Evolutionary conservation across 768 basidiomycete genomes (phyloP), one percentile per base, ranked within the genome.

Genomic region (Leucogyrophana mollusca): DNA sequence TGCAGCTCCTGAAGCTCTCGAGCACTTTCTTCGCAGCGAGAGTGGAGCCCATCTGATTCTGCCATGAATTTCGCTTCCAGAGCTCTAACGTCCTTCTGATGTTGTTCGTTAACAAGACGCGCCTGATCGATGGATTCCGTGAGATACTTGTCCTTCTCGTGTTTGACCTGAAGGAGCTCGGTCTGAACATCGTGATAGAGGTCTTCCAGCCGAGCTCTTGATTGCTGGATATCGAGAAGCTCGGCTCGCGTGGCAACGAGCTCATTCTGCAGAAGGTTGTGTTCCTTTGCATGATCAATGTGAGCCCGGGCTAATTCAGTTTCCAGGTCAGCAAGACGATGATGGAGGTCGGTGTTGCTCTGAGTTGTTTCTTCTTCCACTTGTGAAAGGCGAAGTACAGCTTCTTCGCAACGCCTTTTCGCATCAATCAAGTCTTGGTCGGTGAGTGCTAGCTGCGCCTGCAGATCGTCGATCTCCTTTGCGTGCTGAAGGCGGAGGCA

Each of bases 21-120:
- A 37, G 66, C 61, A 17, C 67, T 69, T 44, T 72, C 73, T 38
- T 70, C 64, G 24, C 66, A 61, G 20, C 66, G 63, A 22, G 60
- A 56, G 20, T 73, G 65, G 18, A 79, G 65, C 34, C 72, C 56
- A 16, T 64, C 60, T 14, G 61, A 57, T 33, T 70, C 52, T 16
- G 32, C 62, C 58, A 20, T 61, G 48, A 45, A 71, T 55, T 51
- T 71, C 60, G 34, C 62, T 59, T 57, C 73, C 66, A 52, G 67
- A 37, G 39, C 43, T n/a, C 34, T 45, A 27, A 58, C 43, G 45
- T 38, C 48, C 18, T 32, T 39, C 11, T 55, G 48, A 35, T 55
- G 50, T 14, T 64, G 59, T n/a, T 58, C 58, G 17, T 68, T 65
- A n/a, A 64, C 49, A n/a, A 53, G 47, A 7, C 24, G 47, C 51